Base-by-base conservation (phyloP, 2,329 filamentous ascomycete genomes). In the Podosphaera fusca region DNA sequence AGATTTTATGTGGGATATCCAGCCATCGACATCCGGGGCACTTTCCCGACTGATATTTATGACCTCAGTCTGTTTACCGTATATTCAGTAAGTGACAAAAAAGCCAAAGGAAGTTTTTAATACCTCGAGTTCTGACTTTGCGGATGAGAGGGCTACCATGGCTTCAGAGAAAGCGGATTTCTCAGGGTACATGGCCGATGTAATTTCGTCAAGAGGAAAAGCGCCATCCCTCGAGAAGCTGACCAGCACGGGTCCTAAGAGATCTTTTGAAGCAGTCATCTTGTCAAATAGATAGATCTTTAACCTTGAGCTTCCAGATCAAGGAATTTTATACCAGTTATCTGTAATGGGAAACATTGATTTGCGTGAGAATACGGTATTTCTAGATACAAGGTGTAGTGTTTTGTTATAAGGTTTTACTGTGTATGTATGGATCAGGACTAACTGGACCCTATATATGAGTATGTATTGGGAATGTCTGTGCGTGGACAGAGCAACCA, bases 1-100 rank as follows among this genome's bases (percentile, higher is more conserved):
- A 56, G 82, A 80, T 69, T 87, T 87, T 53, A 89, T 87, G 68
- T 92, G 87, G 55, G 75, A 72, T 58, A 94, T 85, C 90, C 90
- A 96, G 55, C 82, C 78, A 66, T 87, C 84, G 55, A 95, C 84
- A 64, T 94, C 84, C 45, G 82, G 78, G 58, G 82, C 84, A 21
- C 81, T 84, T 62, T 87, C 81, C 65, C 81, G 78, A 69, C 89
- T 94, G 60, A 92, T 79, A 30, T 73, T 69, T 61, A 82, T 83
- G 58, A 96, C 84, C 64, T 94, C 82, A 34, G 55, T 59, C 64
- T 67, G 35, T 57, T 14, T 9, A 21, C 38, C 21, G 10, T 30
- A 30, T 40, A 12, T n/a, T 47, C 31, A 29, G 21, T 47, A n/a
- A 50, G 40, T 12, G 31, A 21, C 40, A 45, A 49, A 33, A 49